phyloP scores from a whole-genome alignment of 176 grass and related monocot species.

The Rhipidocladum racemiflorum region DNA sequence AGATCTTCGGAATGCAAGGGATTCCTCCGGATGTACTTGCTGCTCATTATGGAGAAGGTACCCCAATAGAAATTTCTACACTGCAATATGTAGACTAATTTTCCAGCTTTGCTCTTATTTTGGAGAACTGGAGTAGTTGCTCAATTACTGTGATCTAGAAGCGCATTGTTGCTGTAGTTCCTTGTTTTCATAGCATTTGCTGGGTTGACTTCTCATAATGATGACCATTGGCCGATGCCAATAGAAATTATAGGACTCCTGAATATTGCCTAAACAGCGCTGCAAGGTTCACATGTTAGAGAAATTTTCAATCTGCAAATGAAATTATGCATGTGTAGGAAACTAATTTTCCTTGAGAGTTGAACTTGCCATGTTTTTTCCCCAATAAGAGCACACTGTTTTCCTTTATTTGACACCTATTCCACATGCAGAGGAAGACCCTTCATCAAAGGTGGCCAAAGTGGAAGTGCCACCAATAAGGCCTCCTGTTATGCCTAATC shows the following conservation, averaged over 20 bases:
- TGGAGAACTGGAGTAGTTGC: not conserved
- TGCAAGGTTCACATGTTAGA: not conserved
- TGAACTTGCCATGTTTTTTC: conserved; percentile 15
- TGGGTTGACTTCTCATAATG: not conserved
- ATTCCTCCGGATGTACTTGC: conserved; percentile 83
- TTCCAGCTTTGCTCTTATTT: not conserved
- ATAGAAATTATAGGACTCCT: not conserved
- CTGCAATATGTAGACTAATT: not conserved
- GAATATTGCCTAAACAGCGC: not conserved
- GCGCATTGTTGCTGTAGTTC: not conserved
- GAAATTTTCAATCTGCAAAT: not conserved
- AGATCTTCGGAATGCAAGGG: conserved; percentile 99
- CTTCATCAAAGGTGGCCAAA: conserved; percentile 69
- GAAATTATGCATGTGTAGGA: not conserved
- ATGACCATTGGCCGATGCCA: not conserved
- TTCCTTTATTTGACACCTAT: conserved; percentile 19
- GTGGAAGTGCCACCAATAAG: conserved; percentile 62
- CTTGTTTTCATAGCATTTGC: not conserved
- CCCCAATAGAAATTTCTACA: not conserved
- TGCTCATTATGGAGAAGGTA: conserved; percentile 99
- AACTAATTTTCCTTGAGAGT: not conserved
- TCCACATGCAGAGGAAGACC: conserved; percentile 71
- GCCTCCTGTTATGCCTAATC: conserved; percentile 57
- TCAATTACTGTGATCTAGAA: not conserved
- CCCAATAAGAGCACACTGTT: not conserved